A percentile compares a stretch with the other conserved stretches of the same genome.
phyloP scores from a whole-genome alignment of 1,284 basidiomycete genomes.

The Cutaneotrichosporon sp. region DNA sequence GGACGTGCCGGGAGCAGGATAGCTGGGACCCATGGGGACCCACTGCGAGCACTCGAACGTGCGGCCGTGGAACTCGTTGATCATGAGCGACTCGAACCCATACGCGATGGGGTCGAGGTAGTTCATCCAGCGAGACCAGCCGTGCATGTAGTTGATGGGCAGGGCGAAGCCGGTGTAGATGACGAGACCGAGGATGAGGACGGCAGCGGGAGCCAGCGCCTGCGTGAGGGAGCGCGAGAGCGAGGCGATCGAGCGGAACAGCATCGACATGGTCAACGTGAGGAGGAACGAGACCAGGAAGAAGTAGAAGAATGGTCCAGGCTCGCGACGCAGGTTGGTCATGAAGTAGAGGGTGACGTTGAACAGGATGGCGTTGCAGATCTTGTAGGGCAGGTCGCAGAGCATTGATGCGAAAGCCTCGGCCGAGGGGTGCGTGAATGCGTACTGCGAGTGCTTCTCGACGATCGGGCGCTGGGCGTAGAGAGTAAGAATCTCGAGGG shows the following conservation, averaged over 20 bases:
- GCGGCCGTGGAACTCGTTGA: slow-evolving; percentile 57
- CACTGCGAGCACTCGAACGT: slow-evolving; percentile 48
- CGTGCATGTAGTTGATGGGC: slow-evolving; percentile 51
- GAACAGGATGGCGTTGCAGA: slow-evolving; percentile 49
- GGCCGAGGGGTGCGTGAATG: slow-evolving; percentile 56
- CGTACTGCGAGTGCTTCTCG: slow-evolving; percentile 55
- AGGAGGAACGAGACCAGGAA: slow-evolving; percentile 51
- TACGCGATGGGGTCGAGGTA: slow-evolving; percentile 57
- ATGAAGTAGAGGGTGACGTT: slow-evolving; percentile 55
- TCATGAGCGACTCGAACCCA: slow-evolving; percentile 55
- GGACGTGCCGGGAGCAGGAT: slow-evolving; percentile 36
- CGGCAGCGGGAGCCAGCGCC: slow-evolving; percentile 55
- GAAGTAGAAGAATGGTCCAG: slow-evolving; percentile 53
- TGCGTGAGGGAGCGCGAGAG: slow-evolving; percentile 49
- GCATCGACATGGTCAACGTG: slow-evolving; percentile 56
- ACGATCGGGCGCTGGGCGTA: slow-evolving; percentile 57
- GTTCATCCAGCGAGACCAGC: slow-evolving; percentile 58
- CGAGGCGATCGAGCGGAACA: slow-evolving; percentile 58
- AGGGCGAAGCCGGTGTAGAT: slow-evolving; percentile 58
- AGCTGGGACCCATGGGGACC: slow-evolving; percentile 52
- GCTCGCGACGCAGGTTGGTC: slow-evolving; percentile 53
- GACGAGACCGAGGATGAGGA: slow-evolving; percentile 56
- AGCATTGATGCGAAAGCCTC: slow-evolving; percentile 56
- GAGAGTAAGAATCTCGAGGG: slow-evolving; percentile 53
- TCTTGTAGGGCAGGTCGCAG: slow-evolving; percentile 57